phyloP scores from a whole-genome alignment of 139 green algal species.

The Nannochloris sp. region DNA sequence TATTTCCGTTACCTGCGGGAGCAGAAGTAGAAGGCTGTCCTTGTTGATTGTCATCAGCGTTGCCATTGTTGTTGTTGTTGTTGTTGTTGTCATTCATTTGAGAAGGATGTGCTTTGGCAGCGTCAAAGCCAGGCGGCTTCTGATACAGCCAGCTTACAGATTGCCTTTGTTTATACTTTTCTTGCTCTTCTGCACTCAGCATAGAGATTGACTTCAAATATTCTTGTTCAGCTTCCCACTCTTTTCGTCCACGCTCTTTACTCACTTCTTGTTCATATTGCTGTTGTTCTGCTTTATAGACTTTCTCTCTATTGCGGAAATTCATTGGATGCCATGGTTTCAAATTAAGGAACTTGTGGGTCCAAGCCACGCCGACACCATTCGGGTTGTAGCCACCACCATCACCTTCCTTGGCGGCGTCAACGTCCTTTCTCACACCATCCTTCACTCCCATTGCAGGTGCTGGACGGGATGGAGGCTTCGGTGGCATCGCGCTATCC shows the following conservation, averaged over 20 bases:
- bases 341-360: slow-evolving; percentile 67
- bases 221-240: slow-evolving; percentile 74
- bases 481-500: neutral
- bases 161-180: slow-evolving; percentile 42
- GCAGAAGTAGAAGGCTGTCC: too few species aligned
- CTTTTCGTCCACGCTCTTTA: slow-evolving; percentile 37
- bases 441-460: neutral
- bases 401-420: slow-evolving; percentile 35
- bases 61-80: neutral
- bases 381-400: slow-evolving; percentile 24
- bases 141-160: slow-evolving; percentile 66
- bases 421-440: slow-evolving; percentile 36
- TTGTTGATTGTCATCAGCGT: neutral
- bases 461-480: neutral
- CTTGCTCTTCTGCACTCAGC: slow-evolving; percentile 47
- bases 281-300: slow-evolving; percentile 69
- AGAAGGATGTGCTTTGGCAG: neutral
- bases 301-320: slow-evolving; percentile 64
- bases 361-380: slow-evolving; percentile 48
- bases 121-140: slow-evolving; percentile 64
- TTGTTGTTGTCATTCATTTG: neutral
- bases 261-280: slow-evolving; percentile 37
- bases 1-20: too few species aligned
- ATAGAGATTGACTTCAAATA: slow-evolving; percentile 56
- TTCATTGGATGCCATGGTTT: slow-evolving; percentile 82